Percentiles rank a stretch among this genome's conserved stretches.
Evolutionary conservation across 129 eudicot genomes (phyloP).

Genomic region (Dittrichia graveolens): DNA sequence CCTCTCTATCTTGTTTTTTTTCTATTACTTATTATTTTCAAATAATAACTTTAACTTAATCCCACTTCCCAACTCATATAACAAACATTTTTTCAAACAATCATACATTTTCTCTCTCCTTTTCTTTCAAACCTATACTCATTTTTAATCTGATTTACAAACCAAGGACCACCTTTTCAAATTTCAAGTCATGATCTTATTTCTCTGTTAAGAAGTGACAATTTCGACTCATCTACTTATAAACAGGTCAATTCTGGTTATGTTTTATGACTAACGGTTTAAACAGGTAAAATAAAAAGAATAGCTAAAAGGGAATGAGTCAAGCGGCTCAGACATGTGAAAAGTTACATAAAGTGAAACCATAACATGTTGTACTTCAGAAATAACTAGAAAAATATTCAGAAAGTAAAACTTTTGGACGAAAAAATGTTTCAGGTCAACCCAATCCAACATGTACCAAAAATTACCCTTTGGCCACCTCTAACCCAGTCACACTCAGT

Average conservation of each 20-base stretch:
- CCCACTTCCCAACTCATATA: too few relatives aligned
- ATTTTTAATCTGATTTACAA: too few relatives aligned
- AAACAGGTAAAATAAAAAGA: too few relatives aligned
- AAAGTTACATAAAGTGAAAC: neutral
- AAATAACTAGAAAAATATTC: neutral
- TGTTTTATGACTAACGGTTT: neutral
- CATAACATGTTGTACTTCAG: too few relatives aligned
- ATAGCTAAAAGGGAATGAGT: neutral
- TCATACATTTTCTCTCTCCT: too few relatives aligned
- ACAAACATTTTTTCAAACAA: too few relatives aligned
- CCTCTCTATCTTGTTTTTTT: too few relatives aligned
- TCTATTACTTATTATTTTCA: too few relatives aligned
- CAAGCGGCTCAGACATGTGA: neutral
- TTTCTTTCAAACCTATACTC: too few relatives aligned
- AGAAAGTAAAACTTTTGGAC: too few relatives aligned
- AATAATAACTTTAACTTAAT: too few relatives aligned
- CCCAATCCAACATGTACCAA: neutral
- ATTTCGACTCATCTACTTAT: neutral
- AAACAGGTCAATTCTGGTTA: neutral
- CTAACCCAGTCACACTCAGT: neutral
- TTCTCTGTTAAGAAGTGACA: neutral
- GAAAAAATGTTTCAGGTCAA: neutral
- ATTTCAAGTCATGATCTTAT: neutral
- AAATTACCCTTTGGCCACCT: neutral
- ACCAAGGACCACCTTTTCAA: neutral